Evolutionary conservation across 305 asterid species (phyloP).

Genomic region (Fraxinus floribunda): DNA sequence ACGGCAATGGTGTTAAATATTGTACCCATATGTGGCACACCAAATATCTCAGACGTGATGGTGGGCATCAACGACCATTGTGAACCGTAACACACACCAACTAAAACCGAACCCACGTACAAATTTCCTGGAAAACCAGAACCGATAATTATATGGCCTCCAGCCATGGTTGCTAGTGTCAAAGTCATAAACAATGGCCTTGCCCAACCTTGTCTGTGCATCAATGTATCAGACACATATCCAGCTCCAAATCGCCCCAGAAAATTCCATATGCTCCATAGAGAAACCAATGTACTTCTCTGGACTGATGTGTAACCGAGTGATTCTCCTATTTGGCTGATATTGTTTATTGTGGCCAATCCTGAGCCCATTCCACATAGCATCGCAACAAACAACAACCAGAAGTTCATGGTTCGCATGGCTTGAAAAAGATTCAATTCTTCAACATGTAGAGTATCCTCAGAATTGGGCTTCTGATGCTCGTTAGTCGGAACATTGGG

Average conservation of each 20-base stretch:
- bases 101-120: slow-evolving; percentile 56
- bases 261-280: slow-evolving; percentile 86
- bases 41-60: slow-evolving; percentile 70
- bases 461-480: slow-evolving; percentile 26
- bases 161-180: slow-evolving; percentile 60
- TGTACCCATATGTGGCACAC: slow-evolving; percentile 81
- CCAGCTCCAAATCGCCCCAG: slow-evolving; percentile 77
- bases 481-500: slow-evolving; percentile 7
- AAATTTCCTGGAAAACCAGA: slow-evolving; percentile 62
- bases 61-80: slow-evolving; percentile 91
- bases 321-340: slow-evolving; percentile 80
- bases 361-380: slow-evolving; percentile 88
- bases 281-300: slow-evolving; percentile 61
- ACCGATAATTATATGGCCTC: slow-evolving; percentile 53
- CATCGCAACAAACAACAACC: slow-evolving; percentile 78
- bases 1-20: slow-evolving; percentile 75
- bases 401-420: slow-evolving; percentile 58
- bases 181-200: slow-evolving; percentile 58
- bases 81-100: slow-evolving; percentile 69
- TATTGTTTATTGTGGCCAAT: slow-evolving; percentile 67
- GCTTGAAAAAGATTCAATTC: slow-evolving; percentile 65
- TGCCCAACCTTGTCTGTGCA: slow-evolving; percentile 55
- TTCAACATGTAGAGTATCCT: slow-evolving; percentile 23
- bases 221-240: slow-evolving; percentile 46
- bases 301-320: slow-evolving; percentile 50